These are phyloP conservation scores for Raphanus hybrid DNA, from an alignment of 441 rosid species.

Conservation along the genomic window DNA sequence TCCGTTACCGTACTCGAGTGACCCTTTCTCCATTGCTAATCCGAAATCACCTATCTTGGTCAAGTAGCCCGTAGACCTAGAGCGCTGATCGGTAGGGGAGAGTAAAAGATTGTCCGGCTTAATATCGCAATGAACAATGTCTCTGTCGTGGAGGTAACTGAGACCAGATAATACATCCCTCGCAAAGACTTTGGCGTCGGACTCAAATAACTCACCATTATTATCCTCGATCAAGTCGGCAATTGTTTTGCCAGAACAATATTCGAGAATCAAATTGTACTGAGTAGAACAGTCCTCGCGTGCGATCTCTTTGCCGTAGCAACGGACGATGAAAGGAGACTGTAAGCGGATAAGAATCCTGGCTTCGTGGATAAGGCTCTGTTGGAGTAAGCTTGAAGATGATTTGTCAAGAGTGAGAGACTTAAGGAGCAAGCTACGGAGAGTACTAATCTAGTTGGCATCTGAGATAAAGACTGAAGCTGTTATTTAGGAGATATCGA, in stretches of 20 bases:
- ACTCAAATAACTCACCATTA: neutral
- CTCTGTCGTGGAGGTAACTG: neutral
- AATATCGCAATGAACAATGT: constrained; percentile 26
- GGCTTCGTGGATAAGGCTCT: neutral
- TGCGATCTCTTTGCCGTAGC: constrained; percentile 13
- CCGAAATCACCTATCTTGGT: constrained; percentile 26
- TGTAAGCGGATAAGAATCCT: neutral
- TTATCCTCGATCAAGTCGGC: neutral
- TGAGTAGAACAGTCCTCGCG: neutral
- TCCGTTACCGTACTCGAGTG: neutral
- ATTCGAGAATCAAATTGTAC: constrained; percentile 16
- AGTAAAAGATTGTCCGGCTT: constrained; percentile 27
- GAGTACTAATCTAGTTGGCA: no score
- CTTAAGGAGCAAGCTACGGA: no score
- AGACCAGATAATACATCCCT: constrained; percentile 27
- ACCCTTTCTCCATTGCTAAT: constrained; percentile 14
- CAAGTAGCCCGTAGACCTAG: neutral
- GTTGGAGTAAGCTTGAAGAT: no score
- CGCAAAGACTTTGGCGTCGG: constrained; percentile 7
- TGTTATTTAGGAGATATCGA: no score
- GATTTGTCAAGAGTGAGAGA: no score
- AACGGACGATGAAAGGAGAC: constrained; percentile 7
- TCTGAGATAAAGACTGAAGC: no score
- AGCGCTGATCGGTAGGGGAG: neutral
- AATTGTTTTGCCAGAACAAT: neutral